phyloP scores from a whole-genome alignment of 768 basidiomycete genomes.

The Lyophyllum semitale region DNA sequence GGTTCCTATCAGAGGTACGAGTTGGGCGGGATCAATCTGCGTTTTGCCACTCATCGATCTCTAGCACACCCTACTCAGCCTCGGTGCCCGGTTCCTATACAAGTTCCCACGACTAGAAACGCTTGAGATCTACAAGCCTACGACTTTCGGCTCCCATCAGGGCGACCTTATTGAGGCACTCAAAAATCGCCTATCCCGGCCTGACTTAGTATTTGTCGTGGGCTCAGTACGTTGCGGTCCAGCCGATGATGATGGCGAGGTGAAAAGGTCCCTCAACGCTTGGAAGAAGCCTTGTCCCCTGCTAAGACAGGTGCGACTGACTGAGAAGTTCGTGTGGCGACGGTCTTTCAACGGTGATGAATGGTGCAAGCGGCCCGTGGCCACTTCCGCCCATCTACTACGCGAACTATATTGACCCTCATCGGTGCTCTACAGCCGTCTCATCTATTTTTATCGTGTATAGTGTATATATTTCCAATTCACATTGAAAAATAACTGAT shows the following conservation, averaged over 20 bases:
- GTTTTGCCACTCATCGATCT: background rate
- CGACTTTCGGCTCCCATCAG: background rate
- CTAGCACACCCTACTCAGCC: conserved; percentile 39
- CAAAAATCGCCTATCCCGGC: background rate
- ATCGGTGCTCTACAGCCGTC: too few species aligned
- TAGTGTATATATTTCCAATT: too few species aligned
- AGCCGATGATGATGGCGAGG: conserved; percentile 23
- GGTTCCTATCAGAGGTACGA: conserved; percentile 42
- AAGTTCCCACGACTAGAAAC: conserved; percentile 36
- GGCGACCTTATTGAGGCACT: conserved; percentile 4
- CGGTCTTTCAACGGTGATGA: conserved; percentile 34
- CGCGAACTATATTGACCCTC: background rate
- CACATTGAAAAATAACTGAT: too few species aligned
- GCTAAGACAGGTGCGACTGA: conserved; percentile 43
- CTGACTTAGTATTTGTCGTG: background rate
- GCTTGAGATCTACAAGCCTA: conserved; percentile 36
- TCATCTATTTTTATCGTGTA: too few species aligned
- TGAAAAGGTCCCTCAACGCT: conserved; percentile 40
- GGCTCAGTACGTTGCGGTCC: background rate
- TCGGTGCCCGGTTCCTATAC: conserved; percentile 45
- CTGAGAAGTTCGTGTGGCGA: conserved; percentile 39
- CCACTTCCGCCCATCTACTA: background rate
- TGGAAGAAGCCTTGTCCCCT: conserved; percentile 43
- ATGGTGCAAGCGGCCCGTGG: conserved; percentile 29
- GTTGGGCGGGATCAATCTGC: too few species aligned